These are phyloP conservation scores for Capronia coronata DNA, from an alignment of 2,329 filamentous ascomycete genomes.

Conservation along the genomic window DNA sequence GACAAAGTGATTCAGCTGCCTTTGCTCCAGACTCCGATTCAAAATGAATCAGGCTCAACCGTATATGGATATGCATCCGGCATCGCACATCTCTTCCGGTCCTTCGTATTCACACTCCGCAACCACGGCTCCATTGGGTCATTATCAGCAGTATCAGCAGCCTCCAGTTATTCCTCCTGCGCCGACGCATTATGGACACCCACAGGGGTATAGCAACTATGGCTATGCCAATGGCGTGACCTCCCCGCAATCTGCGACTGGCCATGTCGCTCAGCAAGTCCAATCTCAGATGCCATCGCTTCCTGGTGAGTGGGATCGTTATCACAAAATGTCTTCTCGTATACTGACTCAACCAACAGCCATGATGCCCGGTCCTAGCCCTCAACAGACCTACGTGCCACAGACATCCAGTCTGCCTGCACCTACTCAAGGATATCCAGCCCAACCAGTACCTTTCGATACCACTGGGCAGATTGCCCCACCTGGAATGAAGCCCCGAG, in stretches of 20 bases:
- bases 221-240: slow-evolving; percentile 69
- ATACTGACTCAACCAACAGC: slow-evolving; percentile 30
- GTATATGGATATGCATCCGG: slow-evolving; percentile 74
- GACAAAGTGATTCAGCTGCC: slow-evolving; percentile 9
- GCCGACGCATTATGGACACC: slow-evolving; percentile 60
- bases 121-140: slow-evolving; percentile 64
- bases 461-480: slow-evolving; percentile 88
- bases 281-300: slow-evolving; percentile 67
- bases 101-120: slow-evolving; percentile 71
- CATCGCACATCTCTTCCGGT: slow-evolving; percentile 68
- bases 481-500: slow-evolving; percentile 89
- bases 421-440: slow-evolving; percentile 37
- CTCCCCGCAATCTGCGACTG: slow-evolving; percentile 65
- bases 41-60: slow-evolving; percentile 75
- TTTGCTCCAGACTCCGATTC: slow-evolving; percentile 4
- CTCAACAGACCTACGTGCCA: slow-evolving; percentile 24
- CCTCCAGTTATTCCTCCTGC: slow-evolving; percentile 68
- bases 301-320: slow-evolving; percentile 39
- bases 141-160: slow-evolving; percentile 71
- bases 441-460: slow-evolving; percentile 60
- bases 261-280: slow-evolving; percentile 60
- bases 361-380: slow-evolving; percentile 33
- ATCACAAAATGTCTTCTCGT: neutral
- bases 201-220: slow-evolving; percentile 61
- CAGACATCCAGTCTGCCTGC: slow-evolving; percentile 25